Conservation (phyloP, 1,284 basidiomycete species). For the Leccinum brunneo-olivaceum region DNA sequence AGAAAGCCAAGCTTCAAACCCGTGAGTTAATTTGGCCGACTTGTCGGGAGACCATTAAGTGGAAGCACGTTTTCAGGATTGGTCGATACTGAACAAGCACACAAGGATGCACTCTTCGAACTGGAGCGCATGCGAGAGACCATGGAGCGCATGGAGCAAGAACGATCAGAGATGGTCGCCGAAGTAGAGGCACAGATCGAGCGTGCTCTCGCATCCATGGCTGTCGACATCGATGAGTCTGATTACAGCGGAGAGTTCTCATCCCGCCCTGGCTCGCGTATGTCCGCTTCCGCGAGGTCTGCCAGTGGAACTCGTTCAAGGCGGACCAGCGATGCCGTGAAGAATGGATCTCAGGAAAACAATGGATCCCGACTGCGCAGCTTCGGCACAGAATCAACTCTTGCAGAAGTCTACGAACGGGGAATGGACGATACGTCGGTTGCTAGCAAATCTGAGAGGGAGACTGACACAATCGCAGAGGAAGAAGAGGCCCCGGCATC, state of each 20-base stretch:
- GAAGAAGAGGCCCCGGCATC: slow-evolving; percentile 41
- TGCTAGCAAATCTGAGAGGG: slow-evolving; percentile 36
- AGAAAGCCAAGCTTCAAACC: slow-evolving; percentile 67
- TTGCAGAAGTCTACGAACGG: slow-evolving; percentile 56
- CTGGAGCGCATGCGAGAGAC: slow-evolving; percentile 65
- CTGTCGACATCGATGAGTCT: slow-evolving; percentile 68
- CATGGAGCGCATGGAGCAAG: slow-evolving; percentile 80
- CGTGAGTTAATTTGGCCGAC: slow-evolving; percentile 41
- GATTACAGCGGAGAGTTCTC: slow-evolving; percentile 53
- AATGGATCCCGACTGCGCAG: slow-evolving; percentile 44
- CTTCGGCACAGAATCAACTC: slow-evolving; percentile 67
- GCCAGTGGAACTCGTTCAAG: slow-evolving; percentile 46
- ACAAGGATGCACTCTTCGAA: slow-evolving; percentile 62
- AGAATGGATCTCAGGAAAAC: slow-evolving; percentile 28
- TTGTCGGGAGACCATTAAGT: slow-evolving; percentile 9
- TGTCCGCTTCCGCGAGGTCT: slow-evolving; percentile 39
- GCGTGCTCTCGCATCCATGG: slow-evolving; percentile 75
- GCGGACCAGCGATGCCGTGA: slow-evolving; percentile 49
- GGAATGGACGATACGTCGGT: slow-evolving; percentile 34
- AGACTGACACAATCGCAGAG: slow-evolving; percentile 48
- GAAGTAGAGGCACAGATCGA: slow-evolving; percentile 86
- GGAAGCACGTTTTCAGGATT: slow-evolving; percentile 41
- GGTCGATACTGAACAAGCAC: slow-evolving; percentile 65
- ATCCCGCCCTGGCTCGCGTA: slow-evolving; percentile 41
- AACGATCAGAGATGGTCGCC: slow-evolving; percentile 79